Conservation (phyloP, 2,329 filamentous ascomycete species). For the Verticillium klebahnii region DNA sequence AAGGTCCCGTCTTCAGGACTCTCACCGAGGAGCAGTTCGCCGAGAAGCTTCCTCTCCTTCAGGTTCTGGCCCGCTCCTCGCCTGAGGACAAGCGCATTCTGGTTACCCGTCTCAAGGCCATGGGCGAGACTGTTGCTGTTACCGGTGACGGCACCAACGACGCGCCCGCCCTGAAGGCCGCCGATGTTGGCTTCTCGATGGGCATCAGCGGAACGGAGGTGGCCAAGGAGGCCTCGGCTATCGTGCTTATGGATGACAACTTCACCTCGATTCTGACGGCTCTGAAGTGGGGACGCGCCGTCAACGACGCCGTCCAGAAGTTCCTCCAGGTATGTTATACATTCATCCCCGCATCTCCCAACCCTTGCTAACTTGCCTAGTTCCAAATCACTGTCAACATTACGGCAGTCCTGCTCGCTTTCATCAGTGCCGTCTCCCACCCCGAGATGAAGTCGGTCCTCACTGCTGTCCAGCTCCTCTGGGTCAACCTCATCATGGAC, state of each 20-base stretch:
- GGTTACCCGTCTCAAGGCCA: constrained; percentile 46
- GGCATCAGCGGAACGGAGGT: constrained; percentile 63
- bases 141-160: constrained; percentile 67
- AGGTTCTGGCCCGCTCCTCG: constrained; percentile 53
- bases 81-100: constrained; percentile 57
- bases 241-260: constrained; percentile 64
- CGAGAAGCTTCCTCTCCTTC: constrained; percentile 41
- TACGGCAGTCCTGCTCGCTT: constrained; percentile 61
- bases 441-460: constrained; percentile 53
- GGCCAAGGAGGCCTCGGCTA: constrained; percentile 64
- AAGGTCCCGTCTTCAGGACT: constrained; percentile 58
- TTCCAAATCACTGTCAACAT: constrained; percentile 69
- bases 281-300: constrained; percentile 63
- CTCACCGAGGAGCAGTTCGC: constrained; percentile 49
- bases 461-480: constrained; percentile 62
- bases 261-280: constrained; percentile 63
- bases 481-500: constrained; percentile 69
- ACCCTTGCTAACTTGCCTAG: constrained; percentile 11
- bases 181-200: constrained; percentile 66
- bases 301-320: constrained; percentile 65
- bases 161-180: constrained; percentile 59
- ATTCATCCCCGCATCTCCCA: neutral
- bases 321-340: constrained; percentile 45
- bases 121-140: constrained; percentile 56
- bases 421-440: constrained; percentile 57